Evolutionary conservation across 2,329 filamentous ascomycete genomes (phyloP).

Genomic region (Penicillium vulpinum): DNA sequence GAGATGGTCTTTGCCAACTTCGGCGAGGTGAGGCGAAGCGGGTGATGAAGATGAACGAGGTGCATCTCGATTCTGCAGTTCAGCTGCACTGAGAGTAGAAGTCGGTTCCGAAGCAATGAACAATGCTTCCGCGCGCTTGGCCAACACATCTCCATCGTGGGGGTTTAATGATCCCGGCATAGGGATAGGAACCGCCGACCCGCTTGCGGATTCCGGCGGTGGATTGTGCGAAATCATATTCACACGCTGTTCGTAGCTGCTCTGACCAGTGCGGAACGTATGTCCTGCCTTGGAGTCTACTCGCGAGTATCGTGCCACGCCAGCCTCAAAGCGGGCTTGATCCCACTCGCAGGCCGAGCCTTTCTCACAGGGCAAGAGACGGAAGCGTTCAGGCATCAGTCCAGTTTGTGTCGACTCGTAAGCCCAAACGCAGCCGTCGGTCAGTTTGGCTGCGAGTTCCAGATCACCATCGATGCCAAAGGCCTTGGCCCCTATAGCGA

Average conservation of each 20-base stretch:
- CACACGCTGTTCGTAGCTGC: constrained; percentile 25
- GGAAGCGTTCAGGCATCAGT: constrained; percentile 63
- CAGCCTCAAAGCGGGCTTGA: constrained; percentile 35
- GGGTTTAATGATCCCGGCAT: constrained; percentile 28
- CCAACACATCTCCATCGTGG: constrained; percentile 17
- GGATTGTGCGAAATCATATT: constrained; percentile 16
- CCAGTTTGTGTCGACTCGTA: constrained; percentile 58
- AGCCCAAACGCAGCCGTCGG: constrained; percentile 64
- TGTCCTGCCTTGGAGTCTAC: constrained; percentile 40
- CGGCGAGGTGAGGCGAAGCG: constrained; percentile 36
- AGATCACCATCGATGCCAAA: constrained; percentile 58
- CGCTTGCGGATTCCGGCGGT: constrained; percentile 3
- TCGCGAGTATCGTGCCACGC: constrained; percentile 47
- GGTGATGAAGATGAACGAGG: constrained; percentile 12
- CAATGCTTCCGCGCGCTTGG: constrained; percentile 14
- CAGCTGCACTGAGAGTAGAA: neutral
- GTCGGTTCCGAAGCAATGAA: constrained; percentile 1
- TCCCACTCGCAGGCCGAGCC: constrained; percentile 53
- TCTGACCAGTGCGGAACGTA: constrained; percentile 28
- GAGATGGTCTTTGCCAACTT: constrained; percentile 46
- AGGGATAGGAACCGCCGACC: constrained; percentile 19
- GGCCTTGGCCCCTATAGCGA: constrained; percentile 59
- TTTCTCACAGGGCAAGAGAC: constrained; percentile 53
- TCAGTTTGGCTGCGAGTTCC: constrained; percentile 57
- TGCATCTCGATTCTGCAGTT: constrained; percentile 16